Base-by-base conservation (phyloP, 306 rosid species). In the Astragalus glycyphyllos region DNA sequence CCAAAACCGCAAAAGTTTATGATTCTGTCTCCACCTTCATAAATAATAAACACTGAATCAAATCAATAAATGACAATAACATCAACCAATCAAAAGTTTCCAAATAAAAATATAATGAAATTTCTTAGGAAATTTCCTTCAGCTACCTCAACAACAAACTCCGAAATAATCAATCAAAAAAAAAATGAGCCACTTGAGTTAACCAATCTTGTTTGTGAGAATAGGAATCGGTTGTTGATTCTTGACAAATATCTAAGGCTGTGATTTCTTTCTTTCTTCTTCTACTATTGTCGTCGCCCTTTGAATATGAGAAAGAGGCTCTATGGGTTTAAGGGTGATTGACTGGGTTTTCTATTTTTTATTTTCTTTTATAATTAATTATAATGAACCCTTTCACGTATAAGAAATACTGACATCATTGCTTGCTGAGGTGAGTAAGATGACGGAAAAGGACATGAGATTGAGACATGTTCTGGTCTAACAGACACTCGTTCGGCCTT, bases 401-500 rank as follows among this genome's bases (percentile, higher is more conserved):
- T 44, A 12, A 54, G 57, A 67, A 64, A 45, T 51, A 63, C 6
- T 1, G 6, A 15, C 59, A 68, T 20, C 23, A 20, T 20, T 20
- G 23, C 23, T 66, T 46, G 71, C 58, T 40, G 51, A 41, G 11
- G 40, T 15, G 16, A 20, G 11, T 41, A 49, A 8, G 38, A 54
- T 64, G 82, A 82, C 82, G 49, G 72, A 73, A 78, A 70, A 38
- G 81, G 79, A 49, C 84, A 73, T 46, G 41, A 59, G 68, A 32
- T 74, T 72, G 62, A 23, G 53, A 74, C 70, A 56, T 56, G 80
- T 74, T 64, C 15, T 16, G 16, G 63, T 37, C 58, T 71, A 58
- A 71, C 68, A 71, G 7, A 46, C 38, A 46, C 38, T 55, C 20
- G 17, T 5, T 47, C 8, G 53, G 20, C 20, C 62, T 63, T 9